Percentiles rank a stretch among this genome's conserved stretches.
phyloP scores from a whole-genome alignment of 2,329 filamentous ascomycete genomes.

The Xylariaceae sp. region DNA sequence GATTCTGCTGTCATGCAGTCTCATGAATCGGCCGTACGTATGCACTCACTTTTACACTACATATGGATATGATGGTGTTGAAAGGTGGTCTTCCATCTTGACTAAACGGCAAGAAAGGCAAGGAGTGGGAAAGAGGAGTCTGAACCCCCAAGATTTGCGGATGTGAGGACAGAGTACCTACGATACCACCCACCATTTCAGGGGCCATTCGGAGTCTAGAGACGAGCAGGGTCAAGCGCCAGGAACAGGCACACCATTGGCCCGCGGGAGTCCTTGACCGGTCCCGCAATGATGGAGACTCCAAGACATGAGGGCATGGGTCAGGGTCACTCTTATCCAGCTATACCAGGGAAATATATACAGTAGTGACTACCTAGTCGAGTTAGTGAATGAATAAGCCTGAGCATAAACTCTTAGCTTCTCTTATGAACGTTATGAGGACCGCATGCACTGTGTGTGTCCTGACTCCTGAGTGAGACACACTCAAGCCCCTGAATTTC shows the following conservation, averaged over 20 bases:
- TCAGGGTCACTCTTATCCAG: too few species aligned
- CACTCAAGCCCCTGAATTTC: conserved; percentile 13
- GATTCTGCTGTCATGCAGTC: neutral
- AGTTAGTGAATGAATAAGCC: too few species aligned
- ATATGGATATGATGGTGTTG: neutral
- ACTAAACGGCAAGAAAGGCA: conserved; percentile 1
- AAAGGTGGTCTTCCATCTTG: neutral
- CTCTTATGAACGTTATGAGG: too few species aligned
- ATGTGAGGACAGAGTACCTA: conserved; percentile 8
- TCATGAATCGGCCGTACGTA: neutral
- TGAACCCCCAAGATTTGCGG: neutral
- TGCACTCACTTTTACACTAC: conserved; percentile 1
- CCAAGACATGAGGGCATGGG: conserved; percentile 15
- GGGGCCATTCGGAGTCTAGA: too few species aligned
- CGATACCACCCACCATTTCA: conserved; percentile 15
- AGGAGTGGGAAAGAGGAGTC: conserved; percentile 2
- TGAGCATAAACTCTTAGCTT: too few species aligned
- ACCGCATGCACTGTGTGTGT: too few species aligned
- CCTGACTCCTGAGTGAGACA: conserved; percentile 1
- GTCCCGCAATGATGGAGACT: conserved; percentile 20
- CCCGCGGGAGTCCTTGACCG: conserved; percentile 29
- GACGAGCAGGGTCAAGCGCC: conserved; percentile 31
- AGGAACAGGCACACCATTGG: conserved; percentile 36
- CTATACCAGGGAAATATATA: neutral
- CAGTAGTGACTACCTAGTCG: neutral